Evolutionary conservation across 805 yeast species (phyloP).

Genomic region (Saccharomycopsis amapae): DNA sequence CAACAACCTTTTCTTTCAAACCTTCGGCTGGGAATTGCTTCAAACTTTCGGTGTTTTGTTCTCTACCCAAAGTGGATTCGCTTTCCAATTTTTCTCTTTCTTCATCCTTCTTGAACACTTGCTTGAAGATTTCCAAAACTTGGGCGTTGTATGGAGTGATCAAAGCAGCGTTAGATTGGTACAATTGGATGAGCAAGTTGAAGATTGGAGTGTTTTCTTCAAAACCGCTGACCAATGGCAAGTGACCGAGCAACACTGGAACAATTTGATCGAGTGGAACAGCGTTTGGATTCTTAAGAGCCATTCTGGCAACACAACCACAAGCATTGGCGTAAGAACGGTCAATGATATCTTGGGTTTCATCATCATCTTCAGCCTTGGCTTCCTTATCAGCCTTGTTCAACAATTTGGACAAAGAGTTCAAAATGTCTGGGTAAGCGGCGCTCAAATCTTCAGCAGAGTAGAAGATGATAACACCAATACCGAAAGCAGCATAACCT

Average conservation of each 20-base stretch:
- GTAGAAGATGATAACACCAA: conserved; percentile 61
- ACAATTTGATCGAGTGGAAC: conserved; percentile 74
- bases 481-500: conserved; percentile 94
- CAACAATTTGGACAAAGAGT: conserved; percentile 61
- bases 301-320: conserved; percentile 94
- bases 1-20: conserved; percentile 55
- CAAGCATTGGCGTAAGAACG: conserved; percentile 90
- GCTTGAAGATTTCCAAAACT: conserved; percentile 60
- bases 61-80: conserved; percentile 81
- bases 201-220: conserved; percentile 93
- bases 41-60: conserved; percentile 66
- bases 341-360: conserved; percentile 68
- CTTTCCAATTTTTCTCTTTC: conserved; percentile 62
- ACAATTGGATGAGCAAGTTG: conserved; percentile 64
- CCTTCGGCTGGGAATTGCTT: conserved; percentile 74
- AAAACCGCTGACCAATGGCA: conserved; percentile 81
- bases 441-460: conserved; percentile 49
- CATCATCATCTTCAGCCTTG: conserved; percentile 59
- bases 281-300: conserved; percentile 58
- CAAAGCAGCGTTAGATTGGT: conserved; percentile 51
- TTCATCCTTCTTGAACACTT: conserved; percentile 66
- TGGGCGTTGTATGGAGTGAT: conserved; percentile 50
- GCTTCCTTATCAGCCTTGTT: conserved; percentile 74
- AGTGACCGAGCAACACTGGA: conserved; percentile 64
- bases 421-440: conserved; percentile 61